These are phyloP conservation scores for Fusarium sp. DNA, from an alignment of 2,329 filamentous ascomycete genomes.

Conservation along the genomic window DNA sequence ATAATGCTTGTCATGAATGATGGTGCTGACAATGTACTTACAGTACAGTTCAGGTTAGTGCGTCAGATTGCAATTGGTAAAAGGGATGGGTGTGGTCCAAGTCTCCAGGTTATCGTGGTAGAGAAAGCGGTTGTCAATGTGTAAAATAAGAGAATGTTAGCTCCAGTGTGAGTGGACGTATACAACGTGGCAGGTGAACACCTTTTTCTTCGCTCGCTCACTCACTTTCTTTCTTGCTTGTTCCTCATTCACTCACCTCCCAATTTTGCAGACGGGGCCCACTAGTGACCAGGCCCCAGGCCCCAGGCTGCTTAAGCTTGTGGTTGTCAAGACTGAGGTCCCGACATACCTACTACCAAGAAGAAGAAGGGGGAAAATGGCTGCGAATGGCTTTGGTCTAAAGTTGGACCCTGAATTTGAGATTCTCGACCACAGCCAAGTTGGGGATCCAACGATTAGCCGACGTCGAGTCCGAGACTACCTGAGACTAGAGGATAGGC, in stretches of 20 bases:
- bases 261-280: not conserved
- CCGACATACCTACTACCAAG: not conserved
- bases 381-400: slow-evolving; percentile 12
- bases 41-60: not conserved
- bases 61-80: not conserved
- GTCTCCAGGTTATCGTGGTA: not conserved
- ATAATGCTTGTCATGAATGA: slow-evolving; percentile 33
- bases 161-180: slow-evolving; percentile 14
- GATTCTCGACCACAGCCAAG: slow-evolving; percentile 22
- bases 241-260: not conserved
- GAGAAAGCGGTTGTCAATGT: slow-evolving; percentile 2
- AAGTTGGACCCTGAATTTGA: slow-evolving; percentile 34
- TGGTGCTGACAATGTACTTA: slow-evolving; percentile 13
- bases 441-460: not conserved
- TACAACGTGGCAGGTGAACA: slow-evolving; percentile 36
- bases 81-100: not conserved
- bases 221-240: not conserved
- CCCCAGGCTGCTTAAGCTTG: not conserved
- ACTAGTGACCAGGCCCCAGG: slow-evolving; percentile 13
- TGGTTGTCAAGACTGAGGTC: not conserved
- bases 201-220: not conserved
- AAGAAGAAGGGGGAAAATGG: slow-evolving; percentile 8
- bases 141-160: not conserved
- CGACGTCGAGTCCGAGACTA: slow-evolving; percentile 2
- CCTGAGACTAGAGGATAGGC: not conserved